Evolutionary conservation across 768 basidiomycete species (phyloP).

Genomic region (Dictyophora rubrovolvata): DNA sequence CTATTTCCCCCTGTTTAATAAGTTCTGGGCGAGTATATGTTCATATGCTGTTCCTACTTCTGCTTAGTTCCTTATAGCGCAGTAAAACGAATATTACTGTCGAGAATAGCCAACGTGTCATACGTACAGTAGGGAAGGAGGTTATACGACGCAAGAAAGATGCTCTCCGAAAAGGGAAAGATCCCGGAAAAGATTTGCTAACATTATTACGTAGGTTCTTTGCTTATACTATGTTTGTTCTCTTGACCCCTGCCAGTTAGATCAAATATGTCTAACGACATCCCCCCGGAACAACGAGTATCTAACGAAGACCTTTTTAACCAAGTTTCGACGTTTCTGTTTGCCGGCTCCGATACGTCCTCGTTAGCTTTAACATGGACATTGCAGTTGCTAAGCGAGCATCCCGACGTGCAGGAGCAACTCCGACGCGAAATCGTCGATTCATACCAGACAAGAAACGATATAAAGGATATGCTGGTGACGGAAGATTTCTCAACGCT

Average conservation of each 20-base stretch:
- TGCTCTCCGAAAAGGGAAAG: conserved; percentile 55
- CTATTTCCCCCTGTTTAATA: conserved; percentile 47
- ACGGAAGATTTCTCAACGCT: conserved; percentile 26
- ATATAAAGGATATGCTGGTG: not conserved
- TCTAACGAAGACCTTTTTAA: conserved; percentile 82
- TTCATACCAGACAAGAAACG: not conserved
- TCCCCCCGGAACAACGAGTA: conserved; percentile 59
- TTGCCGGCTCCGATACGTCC: conserved; percentile 83
- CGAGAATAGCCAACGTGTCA: conserved; percentile 47
- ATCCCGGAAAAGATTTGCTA: conserved; percentile 57
- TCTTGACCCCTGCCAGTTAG: conserved; percentile 44
- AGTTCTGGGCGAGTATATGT: conserved; percentile 41
- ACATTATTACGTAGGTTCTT: conserved; percentile 57
- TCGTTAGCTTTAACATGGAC: conserved; percentile 81
- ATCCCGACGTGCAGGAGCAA: conserved; percentile 56
- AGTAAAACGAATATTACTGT: conserved; percentile 41
- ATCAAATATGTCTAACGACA: conserved; percentile 66
- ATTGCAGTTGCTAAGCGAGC: conserved; percentile 58
- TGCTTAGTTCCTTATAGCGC: conserved; percentile 32
- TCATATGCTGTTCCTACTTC: not conserved
- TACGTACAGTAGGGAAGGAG: conserved; percentile 59
- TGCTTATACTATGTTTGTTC: not conserved
- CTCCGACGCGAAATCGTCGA: conserved; percentile 57
- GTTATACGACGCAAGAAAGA: conserved; percentile 73
- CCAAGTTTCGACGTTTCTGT: conserved; percentile 84